Conservation (phyloP, 495 filamentous ascomycete species). For the Hypoxylon trugodes region DNA sequence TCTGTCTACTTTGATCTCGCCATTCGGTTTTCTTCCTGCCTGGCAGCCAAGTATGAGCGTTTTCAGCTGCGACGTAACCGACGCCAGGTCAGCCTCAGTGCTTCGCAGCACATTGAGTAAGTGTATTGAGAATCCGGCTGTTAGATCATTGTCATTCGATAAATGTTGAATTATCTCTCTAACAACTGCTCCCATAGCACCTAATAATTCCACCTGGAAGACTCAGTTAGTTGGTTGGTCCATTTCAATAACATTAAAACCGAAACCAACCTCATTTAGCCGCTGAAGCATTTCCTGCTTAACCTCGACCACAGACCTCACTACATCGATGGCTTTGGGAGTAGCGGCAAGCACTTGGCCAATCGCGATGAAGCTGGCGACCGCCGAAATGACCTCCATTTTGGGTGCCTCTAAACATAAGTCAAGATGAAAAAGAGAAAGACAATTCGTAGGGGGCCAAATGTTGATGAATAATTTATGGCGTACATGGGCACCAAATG, state of each 20-base stretch:
- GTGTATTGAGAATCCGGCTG: neutral
- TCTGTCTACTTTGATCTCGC: neutral
- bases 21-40: neutral
- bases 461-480: no score
- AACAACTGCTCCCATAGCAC: neutral
- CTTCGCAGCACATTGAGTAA: neutral
- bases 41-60: neutral
- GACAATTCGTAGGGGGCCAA: no score
- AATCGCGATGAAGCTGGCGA: slow-evolving; percentile 38
- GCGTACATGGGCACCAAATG: no score
- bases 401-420: neutral
- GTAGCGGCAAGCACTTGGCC: slow-evolving; percentile 28
- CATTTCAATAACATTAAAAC: neutral
- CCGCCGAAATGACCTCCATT: slow-evolving; percentile 28
- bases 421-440: neutral
- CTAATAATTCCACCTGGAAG: slow-evolving; percentile 3
- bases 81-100: neutral
- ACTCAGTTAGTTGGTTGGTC: neutral
- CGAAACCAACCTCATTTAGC: slow-evolving; percentile 5
- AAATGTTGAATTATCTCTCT: slow-evolving; percentile 2
- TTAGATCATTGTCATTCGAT: neutral
- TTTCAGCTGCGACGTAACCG: neutral
- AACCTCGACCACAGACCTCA: slow-evolving; percentile 6
- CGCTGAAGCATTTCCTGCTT: slow-evolving; percentile 22
- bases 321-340: slow-evolving; percentile 25